Evolutionary conservation across 192 early-diverging fungal species (phyloP).

Genomic region (Rhizoclosmatium globosum): DNA sequence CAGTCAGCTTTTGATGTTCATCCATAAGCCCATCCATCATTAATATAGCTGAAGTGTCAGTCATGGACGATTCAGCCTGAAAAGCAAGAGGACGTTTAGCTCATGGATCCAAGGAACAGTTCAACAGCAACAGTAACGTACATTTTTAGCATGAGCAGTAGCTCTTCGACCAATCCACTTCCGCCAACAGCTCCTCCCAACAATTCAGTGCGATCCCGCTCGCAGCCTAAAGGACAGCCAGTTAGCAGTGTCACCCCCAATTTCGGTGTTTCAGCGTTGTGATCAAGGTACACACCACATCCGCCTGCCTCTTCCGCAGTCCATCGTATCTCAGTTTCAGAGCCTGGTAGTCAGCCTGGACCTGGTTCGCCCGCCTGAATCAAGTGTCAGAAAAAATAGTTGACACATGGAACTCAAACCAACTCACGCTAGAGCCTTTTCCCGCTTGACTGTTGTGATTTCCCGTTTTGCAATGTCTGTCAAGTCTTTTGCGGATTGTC

Average conservation of each 20-base stretch:
- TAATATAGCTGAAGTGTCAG: slow-evolving; percentile 44
- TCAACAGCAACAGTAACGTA: background rate
- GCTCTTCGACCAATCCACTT: slow-evolving; percentile 29
- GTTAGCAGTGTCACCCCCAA: background rate
- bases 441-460: slow-evolving; percentile 56
- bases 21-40: slow-evolving; percentile 49
- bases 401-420: slow-evolving; percentile 1
- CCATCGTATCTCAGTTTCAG: slow-evolving; percentile 38
- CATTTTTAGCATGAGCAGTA: slow-evolving; percentile 4
- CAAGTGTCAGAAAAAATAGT: background rate
- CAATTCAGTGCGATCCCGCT: slow-evolving; percentile 45
- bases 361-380: slow-evolving; percentile 41
- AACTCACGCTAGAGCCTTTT: slow-evolving; percentile 54
- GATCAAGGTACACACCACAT: slow-evolving; percentile 9
- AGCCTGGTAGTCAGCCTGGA: slow-evolving; percentile 45
- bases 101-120: background rate
- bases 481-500: slow-evolving; percentile 50
- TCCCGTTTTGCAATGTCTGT: slow-evolving; percentile 52
- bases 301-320: slow-evolving; percentile 37
- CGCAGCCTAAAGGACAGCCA: slow-evolving; percentile 15
- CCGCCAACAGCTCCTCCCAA: slow-evolving; percentile 28
- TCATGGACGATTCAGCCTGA: slow-evolving; percentile 12
- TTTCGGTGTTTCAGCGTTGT: background rate
- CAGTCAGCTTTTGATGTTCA: slow-evolving; percentile 44
- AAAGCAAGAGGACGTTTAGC: background rate